A percentile compares a stretch with the other conserved stretches of the same genome.
These are phyloP conservation scores for Alternaria dauci DNA, from an alignment of 2,329 filamentous ascomycete species.

Conservation along the genomic window DNA sequence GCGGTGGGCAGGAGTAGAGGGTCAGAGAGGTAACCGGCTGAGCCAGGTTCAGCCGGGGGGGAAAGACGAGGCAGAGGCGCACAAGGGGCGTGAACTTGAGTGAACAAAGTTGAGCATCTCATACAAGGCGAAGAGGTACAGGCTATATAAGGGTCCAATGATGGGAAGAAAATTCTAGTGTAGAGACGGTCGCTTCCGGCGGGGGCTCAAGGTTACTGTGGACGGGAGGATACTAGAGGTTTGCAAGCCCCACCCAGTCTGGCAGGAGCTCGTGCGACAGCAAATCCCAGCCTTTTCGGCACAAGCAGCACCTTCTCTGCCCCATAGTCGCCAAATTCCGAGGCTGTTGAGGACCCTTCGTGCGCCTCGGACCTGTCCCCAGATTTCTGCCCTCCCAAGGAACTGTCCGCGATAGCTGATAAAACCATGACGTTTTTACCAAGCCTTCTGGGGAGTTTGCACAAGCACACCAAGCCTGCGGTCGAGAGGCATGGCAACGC, in stretches of 20 bases:
- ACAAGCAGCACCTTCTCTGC: background rate
- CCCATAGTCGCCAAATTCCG: constrained; percentile 1
- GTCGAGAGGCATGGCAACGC: constrained; percentile 13
- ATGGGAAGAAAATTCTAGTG: constrained; percentile 33
- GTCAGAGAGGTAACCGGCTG: constrained; percentile 3
- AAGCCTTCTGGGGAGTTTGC: constrained; percentile 21
- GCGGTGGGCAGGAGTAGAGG: constrained; percentile 1
- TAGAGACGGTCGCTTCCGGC: constrained; percentile 28
- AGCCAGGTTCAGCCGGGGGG: background rate
- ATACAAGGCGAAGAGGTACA: background rate
- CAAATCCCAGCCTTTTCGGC: constrained; percentile 16
- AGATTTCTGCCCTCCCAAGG: constrained; percentile 4
- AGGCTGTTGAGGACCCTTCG: background rate
- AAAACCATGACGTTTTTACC: constrained; percentile 18
- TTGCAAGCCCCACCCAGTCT: constrained; percentile 24
- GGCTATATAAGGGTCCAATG: constrained; percentile 32
- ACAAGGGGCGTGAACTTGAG: constrained; percentile 14
- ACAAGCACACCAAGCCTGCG: constrained; percentile 30
- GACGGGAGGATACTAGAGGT: constrained; percentile 18
- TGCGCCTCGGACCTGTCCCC: constrained; percentile 10
- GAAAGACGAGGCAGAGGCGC: constrained; percentile 11
- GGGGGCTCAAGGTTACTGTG: constrained; percentile 15
- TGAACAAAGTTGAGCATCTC: constrained; percentile 16
- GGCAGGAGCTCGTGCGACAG: constrained; percentile 29
- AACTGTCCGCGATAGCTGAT: background rate